Evolutionary conservation across 2,329 filamentous ascomycete species (phyloP).

Genomic region (Diaporthe vaccinii): DNA sequence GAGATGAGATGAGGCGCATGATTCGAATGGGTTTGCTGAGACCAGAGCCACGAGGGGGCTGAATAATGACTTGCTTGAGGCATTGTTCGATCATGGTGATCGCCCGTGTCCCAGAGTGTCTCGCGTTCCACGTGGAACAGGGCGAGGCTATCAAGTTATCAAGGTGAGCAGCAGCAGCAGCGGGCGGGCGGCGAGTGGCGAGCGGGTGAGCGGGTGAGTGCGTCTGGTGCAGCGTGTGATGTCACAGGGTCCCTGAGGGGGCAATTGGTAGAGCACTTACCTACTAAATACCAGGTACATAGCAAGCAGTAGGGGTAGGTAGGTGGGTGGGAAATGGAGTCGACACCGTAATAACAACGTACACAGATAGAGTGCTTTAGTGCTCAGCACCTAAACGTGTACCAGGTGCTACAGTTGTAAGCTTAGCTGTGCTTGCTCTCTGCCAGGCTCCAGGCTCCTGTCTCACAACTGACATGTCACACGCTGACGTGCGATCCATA

Average conservation of each 20-base stretch:
- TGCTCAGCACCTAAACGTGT: neutral
- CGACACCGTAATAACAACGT: neutral
- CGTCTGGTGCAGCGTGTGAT: slow-evolving; percentile 1
- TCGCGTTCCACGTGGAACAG: slow-evolving; percentile 19
- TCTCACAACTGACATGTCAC: slow-evolving; percentile 25
- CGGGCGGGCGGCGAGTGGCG: slow-evolving; percentile 5
- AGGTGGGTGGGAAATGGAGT: too few relatives aligned
- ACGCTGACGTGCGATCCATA: slow-evolving; percentile 23
- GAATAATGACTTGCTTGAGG: slow-evolving; percentile 19
- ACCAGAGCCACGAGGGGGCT: neutral
- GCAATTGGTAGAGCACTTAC: neutral
- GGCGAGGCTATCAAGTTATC: neutral
- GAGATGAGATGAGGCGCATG: slow-evolving; percentile 30
- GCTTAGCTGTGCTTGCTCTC: neutral
- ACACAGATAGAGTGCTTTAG: neutral
- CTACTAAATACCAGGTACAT: neutral
- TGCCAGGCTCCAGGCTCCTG: neutral
- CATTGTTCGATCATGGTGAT: slow-evolving; percentile 21
- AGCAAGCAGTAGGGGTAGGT: neutral
- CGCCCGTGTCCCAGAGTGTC: slow-evolving; percentile 13
- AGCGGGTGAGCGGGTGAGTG: neutral
- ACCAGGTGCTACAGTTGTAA: neutral
- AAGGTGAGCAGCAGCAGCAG: neutral
- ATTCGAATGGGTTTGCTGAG: slow-evolving; percentile 12
- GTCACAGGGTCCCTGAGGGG: slow-evolving; percentile 12